A percentile compares a stretch with the other conserved stretches of the same genome.
Evolutionary conservation across 306 rosid genomes (phyloP).

Genomic region (Trifolium repens): DNA sequence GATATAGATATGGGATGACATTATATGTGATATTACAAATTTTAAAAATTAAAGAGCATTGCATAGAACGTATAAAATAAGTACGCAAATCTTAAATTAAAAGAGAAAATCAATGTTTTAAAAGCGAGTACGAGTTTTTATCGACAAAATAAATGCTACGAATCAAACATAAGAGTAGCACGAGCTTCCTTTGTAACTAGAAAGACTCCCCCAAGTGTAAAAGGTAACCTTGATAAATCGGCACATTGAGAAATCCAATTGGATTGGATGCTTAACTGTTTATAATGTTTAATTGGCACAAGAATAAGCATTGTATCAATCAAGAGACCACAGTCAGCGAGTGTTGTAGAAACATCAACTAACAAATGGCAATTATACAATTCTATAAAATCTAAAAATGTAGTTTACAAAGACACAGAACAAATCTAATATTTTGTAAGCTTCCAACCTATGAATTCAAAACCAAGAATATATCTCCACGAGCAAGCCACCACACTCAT

Average conservation of each 20-base stretch:
- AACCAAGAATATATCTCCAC: conserved; percentile 32
- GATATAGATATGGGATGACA: not conserved
- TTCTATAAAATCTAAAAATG: not conserved
- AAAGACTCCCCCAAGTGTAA: not conserved
- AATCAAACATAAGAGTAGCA: not conserved
- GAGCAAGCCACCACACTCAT: conserved; percentile 14
- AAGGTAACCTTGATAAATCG: not conserved
- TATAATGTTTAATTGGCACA: conserved; percentile 16
- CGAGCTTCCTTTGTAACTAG: not conserved
- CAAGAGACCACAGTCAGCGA: not conserved
- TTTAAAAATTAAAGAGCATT: not conserved
- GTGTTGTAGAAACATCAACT: not conserved
- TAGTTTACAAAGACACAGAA: not conserved
- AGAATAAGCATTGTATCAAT: conserved; percentile 20
- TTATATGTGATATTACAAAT: not conserved
- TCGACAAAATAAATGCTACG: not conserved
- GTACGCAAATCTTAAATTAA: conserved; percentile 12
- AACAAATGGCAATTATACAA: not conserved
- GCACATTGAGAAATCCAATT: not conserved
- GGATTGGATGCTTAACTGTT: not conserved
- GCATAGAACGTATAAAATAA: not conserved
- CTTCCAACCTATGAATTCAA: conserved; percentile 17
- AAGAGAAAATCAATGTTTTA: conserved; percentile 11
- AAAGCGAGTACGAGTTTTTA: not conserved
- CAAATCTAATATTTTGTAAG: conserved; percentile 5